These are phyloP conservation scores for Nigrograna mackinnonii DNA, from an alignment of 2,329 filamentous ascomycete species.

Conservation along the genomic window DNA sequence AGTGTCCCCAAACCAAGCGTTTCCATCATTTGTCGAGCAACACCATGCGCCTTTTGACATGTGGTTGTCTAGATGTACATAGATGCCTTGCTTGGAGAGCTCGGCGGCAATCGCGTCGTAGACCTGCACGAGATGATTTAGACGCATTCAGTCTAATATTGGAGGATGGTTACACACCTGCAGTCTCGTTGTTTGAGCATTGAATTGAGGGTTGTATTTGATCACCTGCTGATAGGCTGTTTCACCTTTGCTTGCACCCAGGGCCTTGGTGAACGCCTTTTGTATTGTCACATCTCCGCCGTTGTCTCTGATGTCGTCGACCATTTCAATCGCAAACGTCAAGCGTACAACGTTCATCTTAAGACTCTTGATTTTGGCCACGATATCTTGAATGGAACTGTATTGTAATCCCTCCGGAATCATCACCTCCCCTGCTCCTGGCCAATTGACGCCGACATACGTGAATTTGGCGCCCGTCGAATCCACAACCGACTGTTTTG, in stretches of 20 bases:
- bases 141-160: not conserved
- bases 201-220: constrained; percentile 60
- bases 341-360: constrained; percentile 67
- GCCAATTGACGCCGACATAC: constrained; percentile 65
- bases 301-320: constrained; percentile 40
- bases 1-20: constrained; percentile 63
- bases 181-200: constrained; percentile 52
- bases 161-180: constrained; percentile 28
- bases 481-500: constrained; percentile 45
- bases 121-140: constrained; percentile 31
- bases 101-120: constrained; percentile 58
- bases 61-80: constrained; percentile 40
- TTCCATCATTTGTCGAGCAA: constrained; percentile 51
- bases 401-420: constrained; percentile 64
- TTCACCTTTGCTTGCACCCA: constrained; percentile 52
- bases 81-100: constrained; percentile 49
- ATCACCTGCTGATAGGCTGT: constrained; percentile 56
- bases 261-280: constrained; percentile 31
- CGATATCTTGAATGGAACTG: constrained; percentile 55
- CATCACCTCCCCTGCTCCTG: constrained; percentile 61
- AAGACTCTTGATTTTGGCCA: constrained; percentile 55
- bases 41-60: constrained; percentile 40
- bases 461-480: constrained; percentile 54
- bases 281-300: constrained; percentile 36
- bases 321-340: constrained; percentile 66